Evolutionary conservation across 176 grass and related monocot species (phyloP).

Genomic region (Zoysia pacifica): DNA sequence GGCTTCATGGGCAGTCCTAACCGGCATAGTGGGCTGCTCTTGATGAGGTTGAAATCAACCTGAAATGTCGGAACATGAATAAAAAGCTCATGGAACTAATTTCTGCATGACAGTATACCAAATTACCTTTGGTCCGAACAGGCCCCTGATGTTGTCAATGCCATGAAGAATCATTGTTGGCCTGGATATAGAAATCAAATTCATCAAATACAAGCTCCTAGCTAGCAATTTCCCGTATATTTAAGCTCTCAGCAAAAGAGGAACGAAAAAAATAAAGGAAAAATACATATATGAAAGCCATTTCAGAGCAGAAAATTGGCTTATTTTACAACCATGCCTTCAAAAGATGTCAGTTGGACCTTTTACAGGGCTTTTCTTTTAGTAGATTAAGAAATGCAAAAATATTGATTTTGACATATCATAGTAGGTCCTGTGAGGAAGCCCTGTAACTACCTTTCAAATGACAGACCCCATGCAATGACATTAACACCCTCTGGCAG

Average conservation of each 20-base stretch:
- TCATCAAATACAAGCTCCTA: neutral
- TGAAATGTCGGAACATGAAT: slow-evolving; percentile 42
- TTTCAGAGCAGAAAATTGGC: neutral
- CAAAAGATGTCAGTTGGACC: neutral
- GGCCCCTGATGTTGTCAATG: slow-evolving; percentile 80
- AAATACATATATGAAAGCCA: neutral
- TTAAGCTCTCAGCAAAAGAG: neutral
- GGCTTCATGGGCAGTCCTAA: slow-evolving; percentile 53
- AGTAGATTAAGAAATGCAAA: neutral
- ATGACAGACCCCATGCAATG: slow-evolving; percentile 98
- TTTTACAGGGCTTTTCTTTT: neutral
- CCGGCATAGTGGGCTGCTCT: slow-evolving; percentile 66
- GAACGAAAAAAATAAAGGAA: neutral
- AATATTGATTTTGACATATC: neutral
- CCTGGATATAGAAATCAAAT: slow-evolving; percentile 38
- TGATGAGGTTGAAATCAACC: slow-evolving; percentile 92
- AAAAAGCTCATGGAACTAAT: neutral
- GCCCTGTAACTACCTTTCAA: slow-evolving; percentile 63
- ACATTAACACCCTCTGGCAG: slow-evolving; percentile 93
- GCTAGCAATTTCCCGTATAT: neutral
- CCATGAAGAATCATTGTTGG: slow-evolving; percentile 94
- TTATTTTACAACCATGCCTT: neutral
- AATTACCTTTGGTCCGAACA: slow-evolving; percentile 94
- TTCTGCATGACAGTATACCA: neutral
- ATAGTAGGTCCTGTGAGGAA: neutral